Base-by-base conservation (phyloP, 805 yeast species). In the Maudiozyma pseudohumilis region DNA sequence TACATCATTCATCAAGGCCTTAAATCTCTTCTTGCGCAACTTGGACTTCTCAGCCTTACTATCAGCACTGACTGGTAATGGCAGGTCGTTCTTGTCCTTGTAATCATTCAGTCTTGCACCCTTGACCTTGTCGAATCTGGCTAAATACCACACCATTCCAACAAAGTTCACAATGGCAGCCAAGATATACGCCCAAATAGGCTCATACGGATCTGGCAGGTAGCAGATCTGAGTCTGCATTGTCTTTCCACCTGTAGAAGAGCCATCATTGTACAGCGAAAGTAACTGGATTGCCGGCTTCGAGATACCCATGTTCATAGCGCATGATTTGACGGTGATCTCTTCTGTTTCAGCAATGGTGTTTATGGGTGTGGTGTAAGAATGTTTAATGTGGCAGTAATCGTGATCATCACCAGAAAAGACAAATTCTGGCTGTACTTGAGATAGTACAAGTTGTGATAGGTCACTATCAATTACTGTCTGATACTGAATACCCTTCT, bases 361-460 rank as follows among this genome's bases (percentile, higher is more conserved):
- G 11, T 53, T 54, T 30, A 48, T 41, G 6, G 30, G 38, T 1
- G 38, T 34, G 0, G 45, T 45, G 41, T 62, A 53, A 9, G 45
- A 28, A 55, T 89, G 96, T 16, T 63, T 61, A 22, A 80, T 70
- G 46, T 82, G 85, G 57, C 99, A 92, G 49, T 85, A 87, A 57
- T 92, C 98, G 62, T 92, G 99, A 56, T 92, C 98, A 57, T 92
- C 99, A 1, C 98, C 99, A 5, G 94, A 76, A 52, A 87, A 84
- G 4, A 83, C 68, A 9, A 78, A 58, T 12, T 66, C 66, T 0
- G 99, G 99, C 32, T 70, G 61, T 1, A 89, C 56, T 8, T 60
- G 63, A 6, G 66, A 49, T 32, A 92, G 59, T 5, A 92, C 67
- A 16, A 73, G 69, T 29, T 74, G 68, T 0, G 89, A 65, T 4